Percentiles rank a stretch among this genome's conserved stretches.
phyloP scores from a whole-genome alignment of 2,329 filamentous ascomycete species.

The Aureobasidium lini region DNA sequence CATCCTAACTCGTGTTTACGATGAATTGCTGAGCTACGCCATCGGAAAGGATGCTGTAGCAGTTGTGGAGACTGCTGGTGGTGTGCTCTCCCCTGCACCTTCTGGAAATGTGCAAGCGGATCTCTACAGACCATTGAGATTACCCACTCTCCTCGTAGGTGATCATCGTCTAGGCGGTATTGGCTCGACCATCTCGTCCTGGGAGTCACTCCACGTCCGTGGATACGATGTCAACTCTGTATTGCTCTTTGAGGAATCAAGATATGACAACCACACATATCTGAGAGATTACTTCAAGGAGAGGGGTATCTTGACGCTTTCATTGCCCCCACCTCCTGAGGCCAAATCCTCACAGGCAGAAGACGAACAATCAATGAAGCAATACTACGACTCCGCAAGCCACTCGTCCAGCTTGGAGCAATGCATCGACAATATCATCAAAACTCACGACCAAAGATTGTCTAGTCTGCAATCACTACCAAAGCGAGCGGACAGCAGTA shows the following conservation, averaged over 20 bases:
- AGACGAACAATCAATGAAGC: slow-evolving; percentile 51
- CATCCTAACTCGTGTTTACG: slow-evolving; percentile 35
- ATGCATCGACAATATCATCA: slow-evolving; percentile 46
- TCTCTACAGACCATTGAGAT: slow-evolving; percentile 64
- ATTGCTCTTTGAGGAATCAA: slow-evolving; percentile 58
- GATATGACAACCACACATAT: slow-evolving; percentile 63
- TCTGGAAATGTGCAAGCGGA: slow-evolving; percentile 72
- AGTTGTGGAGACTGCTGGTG: slow-evolving; percentile 74
- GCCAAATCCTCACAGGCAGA: slow-evolving; percentile 32
- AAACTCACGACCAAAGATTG: slow-evolving; percentile 50
- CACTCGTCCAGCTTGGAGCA: slow-evolving; percentile 33
- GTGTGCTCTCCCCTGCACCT: slow-evolving; percentile 70
- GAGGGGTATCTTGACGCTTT: slow-evolving; percentile 39
- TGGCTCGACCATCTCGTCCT: slow-evolving; percentile 70
- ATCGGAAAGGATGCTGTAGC: slow-evolving; percentile 46
- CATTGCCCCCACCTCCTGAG: slow-evolving; percentile 48
- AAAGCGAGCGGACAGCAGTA: slow-evolving; percentile 51
- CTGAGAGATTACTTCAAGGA: slow-evolving; percentile 59
- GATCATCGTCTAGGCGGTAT: slow-evolving; percentile 74
- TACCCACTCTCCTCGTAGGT: slow-evolving; percentile 66
- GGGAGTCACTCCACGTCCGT: slow-evolving; percentile 67
- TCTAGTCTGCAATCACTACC: slow-evolving; percentile 55
- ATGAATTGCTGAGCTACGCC: slow-evolving; percentile 36
- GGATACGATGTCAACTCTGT: slow-evolving; percentile 70
- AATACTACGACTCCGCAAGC: slow-evolving; percentile 54